A percentile compares a stretch with the other conserved stretches of the same genome.
phyloP scores from a whole-genome alignment of 305 asterid species.

The Solanum hybrid region DNA sequence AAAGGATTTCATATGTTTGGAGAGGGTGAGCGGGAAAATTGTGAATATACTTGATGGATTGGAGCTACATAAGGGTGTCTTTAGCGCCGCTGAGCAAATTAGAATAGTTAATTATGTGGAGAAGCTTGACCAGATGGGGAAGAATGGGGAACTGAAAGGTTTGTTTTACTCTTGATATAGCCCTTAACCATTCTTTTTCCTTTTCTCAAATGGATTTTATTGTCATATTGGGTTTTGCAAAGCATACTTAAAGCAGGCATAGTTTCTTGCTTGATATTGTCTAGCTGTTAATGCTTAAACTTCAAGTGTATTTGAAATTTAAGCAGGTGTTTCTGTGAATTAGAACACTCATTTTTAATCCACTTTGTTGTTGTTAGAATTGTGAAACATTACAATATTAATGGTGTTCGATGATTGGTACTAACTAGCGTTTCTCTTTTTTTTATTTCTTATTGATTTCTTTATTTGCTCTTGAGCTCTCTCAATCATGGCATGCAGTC shows the following conservation, averaged over 20 bases:
- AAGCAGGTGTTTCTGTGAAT: neutral
- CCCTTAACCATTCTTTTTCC: neutral
- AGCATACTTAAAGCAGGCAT: neutral
- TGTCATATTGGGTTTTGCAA: neutral
- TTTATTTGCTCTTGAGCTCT: neutral
- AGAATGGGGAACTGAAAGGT: constrained; percentile 64
- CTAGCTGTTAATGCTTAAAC: neutral
- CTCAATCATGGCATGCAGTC: neutral
- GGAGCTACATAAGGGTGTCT: constrained; percentile 74
- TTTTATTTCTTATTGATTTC: neutral
- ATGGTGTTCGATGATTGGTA: neutral
- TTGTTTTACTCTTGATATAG: constrained; percentile 4
- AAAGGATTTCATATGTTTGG: constrained; percentile 64
- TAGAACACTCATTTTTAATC: neutral
- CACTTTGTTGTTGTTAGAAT: neutral
- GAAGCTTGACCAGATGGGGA: constrained; percentile 66
- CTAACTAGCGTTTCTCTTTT: neutral
- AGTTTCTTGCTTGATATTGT: neutral
- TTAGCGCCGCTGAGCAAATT: constrained; percentile 85
- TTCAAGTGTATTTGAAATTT: neutral
- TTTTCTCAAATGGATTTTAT: neutral
- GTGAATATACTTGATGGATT: constrained; percentile 68
- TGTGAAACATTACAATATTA: neutral
- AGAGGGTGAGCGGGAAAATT: constrained; percentile 58
- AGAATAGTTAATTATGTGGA: constrained; percentile 65